A percentile compares a stretch with the other conserved stretches of the same genome.
phyloP scores from a whole-genome alignment of 768 basidiomycete genomes.

The Mycena rosella region DNA sequence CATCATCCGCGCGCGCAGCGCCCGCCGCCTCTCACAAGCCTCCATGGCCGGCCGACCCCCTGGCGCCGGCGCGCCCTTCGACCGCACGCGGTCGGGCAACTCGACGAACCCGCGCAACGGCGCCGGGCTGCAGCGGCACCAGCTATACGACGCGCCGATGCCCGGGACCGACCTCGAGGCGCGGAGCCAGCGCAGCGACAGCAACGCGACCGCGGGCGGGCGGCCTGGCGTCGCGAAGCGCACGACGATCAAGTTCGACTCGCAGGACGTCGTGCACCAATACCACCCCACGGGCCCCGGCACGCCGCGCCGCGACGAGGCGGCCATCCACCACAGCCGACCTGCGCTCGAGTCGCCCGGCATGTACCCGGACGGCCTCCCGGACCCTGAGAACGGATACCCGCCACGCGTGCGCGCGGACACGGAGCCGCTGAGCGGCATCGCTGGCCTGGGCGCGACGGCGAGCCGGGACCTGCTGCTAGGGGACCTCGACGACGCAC shows the following conservation, averaged over 20 bases:
- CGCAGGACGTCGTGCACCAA: slow-evolving; percentile 79
- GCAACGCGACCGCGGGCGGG: slow-evolving; percentile 43
- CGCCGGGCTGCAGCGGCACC: slow-evolving; percentile 76
- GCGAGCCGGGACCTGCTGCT: slow-evolving; percentile 32
- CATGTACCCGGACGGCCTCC: slow-evolving; percentile 45
- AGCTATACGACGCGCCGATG: slow-evolving; percentile 91
- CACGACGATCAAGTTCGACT: slow-evolving; percentile 83
- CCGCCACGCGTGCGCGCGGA: slow-evolving; percentile 30
- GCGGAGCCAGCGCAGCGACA: slow-evolving; percentile 51
- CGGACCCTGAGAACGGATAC: slow-evolving; percentile 35
- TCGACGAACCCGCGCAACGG: slow-evolving; percentile 37
- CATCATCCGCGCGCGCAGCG: slow-evolving; percentile 81
- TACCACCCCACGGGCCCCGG: slow-evolving; percentile 73
- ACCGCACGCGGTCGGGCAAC: slow-evolving; percentile 37
- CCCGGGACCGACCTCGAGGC: slow-evolving; percentile 61
- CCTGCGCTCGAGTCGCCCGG: slow-evolving; percentile 52
- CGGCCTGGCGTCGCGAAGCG: slow-evolving; percentile 48
- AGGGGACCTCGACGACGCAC: slow-evolving; percentile 33
- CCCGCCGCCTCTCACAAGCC: slow-evolving; percentile 52
- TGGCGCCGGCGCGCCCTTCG: slow-evolving; percentile 52
- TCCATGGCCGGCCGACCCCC: slow-evolving; percentile 45
- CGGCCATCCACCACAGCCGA: slow-evolving; percentile 61
- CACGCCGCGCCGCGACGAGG: slow-evolving; percentile 50
- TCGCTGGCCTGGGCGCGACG: neutral
- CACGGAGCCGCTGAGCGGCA: slow-evolving; percentile 28